Percentiles rank a stretch among this genome's conserved stretches.
Evolutionary conservation across 345 rosid species (phyloP).

Genomic region (Pistacia atlantica): DNA sequence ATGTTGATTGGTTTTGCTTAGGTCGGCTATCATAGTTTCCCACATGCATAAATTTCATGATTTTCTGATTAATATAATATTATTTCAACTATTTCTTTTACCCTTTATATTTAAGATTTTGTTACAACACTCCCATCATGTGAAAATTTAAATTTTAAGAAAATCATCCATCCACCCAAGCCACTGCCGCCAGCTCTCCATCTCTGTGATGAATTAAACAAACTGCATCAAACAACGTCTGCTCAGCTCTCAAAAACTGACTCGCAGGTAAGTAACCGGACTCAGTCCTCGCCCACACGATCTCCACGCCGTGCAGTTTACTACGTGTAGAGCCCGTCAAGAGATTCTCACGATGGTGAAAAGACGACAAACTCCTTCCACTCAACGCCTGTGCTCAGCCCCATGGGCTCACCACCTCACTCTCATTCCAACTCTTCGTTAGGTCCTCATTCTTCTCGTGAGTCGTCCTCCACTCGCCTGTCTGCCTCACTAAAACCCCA

Average conservation of each 20-base stretch:
- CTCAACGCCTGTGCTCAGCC: conserved; percentile 52
- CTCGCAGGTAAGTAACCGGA: conserved; percentile 64
- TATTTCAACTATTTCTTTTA: too few species aligned
- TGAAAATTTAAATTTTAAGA: too few species aligned
- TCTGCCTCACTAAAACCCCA: conserved; percentile 53
- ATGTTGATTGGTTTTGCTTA: too few species aligned
- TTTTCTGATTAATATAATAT: too few species aligned
- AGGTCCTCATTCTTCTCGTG: conserved; percentile 67
- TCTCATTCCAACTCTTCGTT: conserved; percentile 73
- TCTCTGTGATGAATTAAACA: too few species aligned
- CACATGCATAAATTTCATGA: too few species aligned
- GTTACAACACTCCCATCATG: too few species aligned
- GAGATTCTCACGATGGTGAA: conserved; percentile 71
- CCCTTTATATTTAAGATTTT: too few species aligned
- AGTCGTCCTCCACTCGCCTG: conserved; percentile 68
- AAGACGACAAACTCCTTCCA: conserved; percentile 71
- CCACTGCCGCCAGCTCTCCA: too few species aligned
- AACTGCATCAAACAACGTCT: conserved; percentile 22
- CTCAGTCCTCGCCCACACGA: conserved; percentile 54
- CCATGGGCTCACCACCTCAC: conserved; percentile 69
- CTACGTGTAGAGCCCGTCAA: conserved; percentile 78
- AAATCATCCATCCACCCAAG: too few species aligned
- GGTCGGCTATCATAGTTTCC: too few species aligned
- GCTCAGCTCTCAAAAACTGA: conserved; percentile 56
- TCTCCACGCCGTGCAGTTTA: conserved; percentile 56